Conservation (phyloP, 75 land plant species). For the Ceratopteris richardii region DNA sequence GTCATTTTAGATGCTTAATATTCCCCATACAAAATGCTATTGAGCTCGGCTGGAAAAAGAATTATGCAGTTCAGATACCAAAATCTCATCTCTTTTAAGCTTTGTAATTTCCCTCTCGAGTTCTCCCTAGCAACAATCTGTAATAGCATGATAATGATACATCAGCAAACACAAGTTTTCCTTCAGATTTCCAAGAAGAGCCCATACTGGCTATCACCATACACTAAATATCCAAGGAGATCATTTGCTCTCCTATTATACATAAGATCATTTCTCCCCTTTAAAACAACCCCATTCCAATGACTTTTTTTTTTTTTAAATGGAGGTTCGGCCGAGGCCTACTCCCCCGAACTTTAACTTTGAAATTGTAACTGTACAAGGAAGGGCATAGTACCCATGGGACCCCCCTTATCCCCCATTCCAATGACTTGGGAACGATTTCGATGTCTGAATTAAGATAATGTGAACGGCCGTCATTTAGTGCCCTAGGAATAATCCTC, state of each 20-base stretch:
- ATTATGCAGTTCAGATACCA: conserved; percentile 64
- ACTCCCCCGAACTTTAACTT: too few species aligned
- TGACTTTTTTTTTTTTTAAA: too few species aligned
- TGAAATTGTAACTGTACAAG: too few species aligned
- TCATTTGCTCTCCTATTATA: conserved; percentile 71
- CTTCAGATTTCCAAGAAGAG: conserved; percentile 59
- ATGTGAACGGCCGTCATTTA: conserved; percentile 58
- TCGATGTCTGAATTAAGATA: conserved; percentile 31
- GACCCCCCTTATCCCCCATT: too few species aligned
- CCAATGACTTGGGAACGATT: too few species aligned
- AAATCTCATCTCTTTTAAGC: conserved; percentile 57
- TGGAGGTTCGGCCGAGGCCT: too few species aligned
- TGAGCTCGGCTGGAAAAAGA: conserved; percentile 54
- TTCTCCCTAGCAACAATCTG: conserved; percentile 67
- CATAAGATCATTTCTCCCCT: conserved; percentile 10
- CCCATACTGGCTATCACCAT: conserved; percentile 77
- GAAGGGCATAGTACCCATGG: too few species aligned
- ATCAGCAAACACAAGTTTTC: conserved; percentile 41
- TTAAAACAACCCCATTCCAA: background rate
- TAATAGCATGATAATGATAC: conserved; percentile 34
- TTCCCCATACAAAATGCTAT: too few species aligned
- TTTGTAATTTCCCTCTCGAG: conserved; percentile 77
- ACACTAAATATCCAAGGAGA: conserved; percentile 53
- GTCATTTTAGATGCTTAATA: too few species aligned
- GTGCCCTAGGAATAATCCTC: conserved; percentile 72